Percentiles rank a stretch among this genome's conserved stretches.
phyloP scores from a whole-genome alignment of 1,139 yeast species.

The Kodamaea suecica region DNA sequence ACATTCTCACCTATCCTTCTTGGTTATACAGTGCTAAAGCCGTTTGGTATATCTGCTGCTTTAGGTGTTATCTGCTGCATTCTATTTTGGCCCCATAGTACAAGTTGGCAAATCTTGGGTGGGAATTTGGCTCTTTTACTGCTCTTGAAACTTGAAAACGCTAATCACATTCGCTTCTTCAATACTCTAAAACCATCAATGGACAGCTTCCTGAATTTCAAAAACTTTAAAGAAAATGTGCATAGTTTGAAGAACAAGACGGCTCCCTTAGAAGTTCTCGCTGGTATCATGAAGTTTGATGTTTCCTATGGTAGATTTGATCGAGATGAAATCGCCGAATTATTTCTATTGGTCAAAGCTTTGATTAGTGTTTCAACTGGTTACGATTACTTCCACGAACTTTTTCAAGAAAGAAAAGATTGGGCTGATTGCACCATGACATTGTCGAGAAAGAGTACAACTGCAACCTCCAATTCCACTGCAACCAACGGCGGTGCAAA shows the following conservation, averaged over 20 bases:
- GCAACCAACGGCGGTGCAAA: conserved; percentile 19
- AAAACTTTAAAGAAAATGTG: conserved; percentile 20
- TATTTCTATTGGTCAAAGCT: conserved; percentile 24
- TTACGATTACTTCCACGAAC: conserved; percentile 31
- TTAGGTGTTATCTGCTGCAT: conserved; percentile 18
- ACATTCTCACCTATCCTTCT: conserved; percentile 22
- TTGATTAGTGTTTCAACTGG: conserved; percentile 25
- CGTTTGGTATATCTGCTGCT: conserved; percentile 26
- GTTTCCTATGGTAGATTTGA: conserved; percentile 31
- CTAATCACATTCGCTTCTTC: conserved; percentile 25
- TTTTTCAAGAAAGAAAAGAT: conserved; percentile 27
- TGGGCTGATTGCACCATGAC: conserved; percentile 14
- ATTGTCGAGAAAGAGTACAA: conserved; percentile 16
- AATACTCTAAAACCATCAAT: conserved; percentile 30
- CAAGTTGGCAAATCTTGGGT: conserved; percentile 23
- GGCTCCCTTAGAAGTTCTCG: conserved; percentile 20
- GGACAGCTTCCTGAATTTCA: conserved; percentile 22
- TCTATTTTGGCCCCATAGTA: conserved; percentile 32
- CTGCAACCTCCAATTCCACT: conserved; percentile 3
- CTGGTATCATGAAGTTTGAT: conserved; percentile 17
- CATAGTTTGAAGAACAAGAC: conserved; percentile 19
- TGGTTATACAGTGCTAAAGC: conserved; percentile 22
- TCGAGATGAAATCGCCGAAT: conserved; percentile 27
- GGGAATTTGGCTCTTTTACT: conserved; percentile 18
- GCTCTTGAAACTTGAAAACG: conserved; percentile 16